Conservation (phyloP, 768 basidiomycete species). For the Kwoniella pini region DNA sequence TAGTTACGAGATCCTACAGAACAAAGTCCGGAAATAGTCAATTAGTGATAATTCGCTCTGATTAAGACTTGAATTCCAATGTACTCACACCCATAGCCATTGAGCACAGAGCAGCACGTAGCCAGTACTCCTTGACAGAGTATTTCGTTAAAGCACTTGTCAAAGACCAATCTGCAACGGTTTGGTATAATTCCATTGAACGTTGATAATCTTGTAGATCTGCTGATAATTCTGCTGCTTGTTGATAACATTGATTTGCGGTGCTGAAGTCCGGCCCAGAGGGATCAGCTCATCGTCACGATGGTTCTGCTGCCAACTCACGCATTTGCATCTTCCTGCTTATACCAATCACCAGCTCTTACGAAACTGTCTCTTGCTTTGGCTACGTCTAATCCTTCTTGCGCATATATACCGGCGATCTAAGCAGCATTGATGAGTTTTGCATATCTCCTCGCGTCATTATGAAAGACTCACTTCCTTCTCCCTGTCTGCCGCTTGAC, state of each 20-base stretch:
- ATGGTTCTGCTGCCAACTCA: slow-evolving; percentile 62
- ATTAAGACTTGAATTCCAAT: no score
- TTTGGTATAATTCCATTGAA: slow-evolving; percentile 85
- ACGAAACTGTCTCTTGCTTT: slow-evolving; percentile 89
- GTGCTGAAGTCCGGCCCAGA: no score
- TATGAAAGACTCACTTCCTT: slow-evolving; percentile 57
- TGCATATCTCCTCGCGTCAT: no score
- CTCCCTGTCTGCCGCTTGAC: slow-evolving; percentile 96
- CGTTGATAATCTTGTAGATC: slow-evolving; percentile 79
- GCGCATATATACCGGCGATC: slow-evolving; percentile 88
- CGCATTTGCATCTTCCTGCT: slow-evolving; percentile 96
- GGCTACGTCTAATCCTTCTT: slow-evolving; percentile 64
- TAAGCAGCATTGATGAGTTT: slow-evolving; percentile 55
- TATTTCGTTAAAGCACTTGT: slow-evolving; percentile 87
- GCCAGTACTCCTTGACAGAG: slow-evolving; percentile 97
- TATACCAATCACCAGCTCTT: slow-evolving; percentile 93
- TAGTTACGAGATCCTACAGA: slow-evolving; percentile 76
- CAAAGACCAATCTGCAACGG: slow-evolving; percentile 82
- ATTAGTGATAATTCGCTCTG: no score
- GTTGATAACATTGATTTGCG: slow-evolving; percentile 92
- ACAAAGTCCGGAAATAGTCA: no score
- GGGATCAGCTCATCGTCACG: no score
- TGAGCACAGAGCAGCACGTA: slow-evolving; percentile 80
- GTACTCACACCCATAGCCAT: slow-evolving; percentile 76
- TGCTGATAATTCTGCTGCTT: slow-evolving; percentile 92